Evolutionary conservation across 2,329 filamentous ascomycete species (phyloP).

Genomic region (Apiospora hydei): DNA sequence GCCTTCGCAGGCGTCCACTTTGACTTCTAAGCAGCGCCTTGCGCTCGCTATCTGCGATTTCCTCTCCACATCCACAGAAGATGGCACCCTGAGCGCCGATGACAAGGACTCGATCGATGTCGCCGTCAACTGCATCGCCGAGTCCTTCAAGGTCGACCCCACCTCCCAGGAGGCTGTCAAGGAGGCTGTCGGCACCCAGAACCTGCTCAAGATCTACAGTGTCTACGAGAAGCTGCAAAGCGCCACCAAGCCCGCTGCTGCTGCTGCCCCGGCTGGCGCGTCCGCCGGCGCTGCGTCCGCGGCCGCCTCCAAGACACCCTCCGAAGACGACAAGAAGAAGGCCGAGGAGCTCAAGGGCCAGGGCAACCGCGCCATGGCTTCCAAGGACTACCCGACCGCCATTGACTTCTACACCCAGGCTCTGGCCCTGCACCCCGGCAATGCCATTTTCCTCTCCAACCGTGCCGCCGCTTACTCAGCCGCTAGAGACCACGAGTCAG

Average conservation of each 20-base stretch:
- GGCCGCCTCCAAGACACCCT: slow-evolving; percentile 42
- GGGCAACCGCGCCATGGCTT: slow-evolving; percentile 93
- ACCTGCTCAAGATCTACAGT: slow-evolving; percentile 87
- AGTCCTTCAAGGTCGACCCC: slow-evolving; percentile 95
- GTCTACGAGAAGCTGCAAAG: slow-evolving; percentile 95
- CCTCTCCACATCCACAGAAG: slow-evolving; percentile 80
- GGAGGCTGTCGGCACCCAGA: slow-evolving; percentile 84
- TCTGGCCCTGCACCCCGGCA: slow-evolving; percentile 79
- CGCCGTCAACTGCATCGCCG: slow-evolving; percentile 90
- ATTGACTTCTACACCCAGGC: slow-evolving; percentile 91
- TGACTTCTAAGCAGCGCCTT: slow-evolving; percentile 77
- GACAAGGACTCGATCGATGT: slow-evolving; percentile 95
- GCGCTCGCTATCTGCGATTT: slow-evolving; percentile 98
- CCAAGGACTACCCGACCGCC: slow-evolving; percentile 85
- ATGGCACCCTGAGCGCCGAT: slow-evolving; percentile 87
- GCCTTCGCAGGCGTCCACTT: slow-evolving; percentile 28
- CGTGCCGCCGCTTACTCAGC: slow-evolving; percentile 93
- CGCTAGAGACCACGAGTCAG: slow-evolving; percentile 81
- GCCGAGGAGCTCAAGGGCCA: slow-evolving; percentile 89
- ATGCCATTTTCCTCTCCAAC: slow-evolving; percentile 98
- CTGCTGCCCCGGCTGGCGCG: slow-evolving; percentile 35
- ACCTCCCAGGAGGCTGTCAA: slow-evolving; percentile 74
- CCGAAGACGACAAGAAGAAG: slow-evolving; percentile 73
- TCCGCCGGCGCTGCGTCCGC: slow-evolving; percentile 51
- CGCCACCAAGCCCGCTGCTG: slow-evolving; percentile 45